Evolutionary conservation across 768 basidiomycete genomes (phyloP), one percentile per base, ranked within the genome.

Genomic region (Roridomyces roridus): DNA sequence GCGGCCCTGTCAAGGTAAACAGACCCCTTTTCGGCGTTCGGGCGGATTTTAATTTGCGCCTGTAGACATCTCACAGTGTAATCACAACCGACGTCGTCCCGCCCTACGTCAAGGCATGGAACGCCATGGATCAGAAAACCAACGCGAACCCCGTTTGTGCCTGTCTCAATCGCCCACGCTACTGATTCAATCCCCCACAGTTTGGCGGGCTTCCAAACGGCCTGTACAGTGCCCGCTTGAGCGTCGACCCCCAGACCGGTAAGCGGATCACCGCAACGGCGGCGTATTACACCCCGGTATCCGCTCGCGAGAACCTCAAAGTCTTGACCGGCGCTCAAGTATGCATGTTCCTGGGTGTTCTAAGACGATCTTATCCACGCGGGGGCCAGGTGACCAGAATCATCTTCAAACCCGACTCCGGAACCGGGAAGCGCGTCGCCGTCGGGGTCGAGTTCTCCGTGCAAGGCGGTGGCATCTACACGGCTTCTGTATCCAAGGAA

Each of bases 381-480:
- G n/a, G n/a, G n/a, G n/a, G n/a, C 31, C 10, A 58, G 57, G 57
- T 52, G 29, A 43, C 57, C n/a, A 58, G 47, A 26, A 52, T 58
- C 15, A 9, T 51, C 5, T 58, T 51, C 40, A 47, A 57, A 3
- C 31, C 51, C 4, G 46, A 52, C 15, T 48, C 34, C 18, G 20
- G 31, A 10, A 11, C 21, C 14, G 50, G 29, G 17, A 51, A 57
- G 15, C 29, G 18, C 12, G 39, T 51, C 12, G 56, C 56, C 17
- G n/a, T 15, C 12, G 49, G 44, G 4, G 57, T 58, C 5, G 45
- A 58, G 18, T 51, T 58, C 23, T 28, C 34, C 0, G 57, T 36
- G 9, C 6, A 51, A 6, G 36, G 40, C 46, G 37, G 14, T 14
- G 2, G 0, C 35, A 52, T 43, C 47, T n/a, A n/a, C n/a, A n/a